Base-by-base conservation (phyloP, 1,139 yeast species). In the Hyphopichia buzzinii region DNA sequence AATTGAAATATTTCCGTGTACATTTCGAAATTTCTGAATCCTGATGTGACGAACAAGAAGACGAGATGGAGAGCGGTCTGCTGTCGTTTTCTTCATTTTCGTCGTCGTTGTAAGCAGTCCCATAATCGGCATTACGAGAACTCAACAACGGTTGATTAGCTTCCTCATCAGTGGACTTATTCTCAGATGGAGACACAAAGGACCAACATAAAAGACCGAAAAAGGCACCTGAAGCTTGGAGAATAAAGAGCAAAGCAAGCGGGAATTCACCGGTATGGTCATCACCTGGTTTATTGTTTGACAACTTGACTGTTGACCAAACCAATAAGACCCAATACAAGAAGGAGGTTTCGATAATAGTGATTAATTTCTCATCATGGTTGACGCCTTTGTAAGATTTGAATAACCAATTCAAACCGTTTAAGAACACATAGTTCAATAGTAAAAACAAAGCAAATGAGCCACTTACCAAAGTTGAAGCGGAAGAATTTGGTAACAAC, bases 341-440 rank as follows among this genome's bases (percentile, higher is more conserved):
- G 17, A 73, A 54, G 15, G 81, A 72, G 10, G 77, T 57, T 55
- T 84, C 83, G 23, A 84, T 50, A n/a, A 84, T 65, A 2, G 77
- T 69, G 29, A 84, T 66, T 41, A 86, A 71, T 55, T 87, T 88
- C 49, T 84, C 88, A 53, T 81, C 94, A 47, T 81, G 84, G 23
- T 80, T 76, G 23, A 57, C 42, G 7, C 84, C 81, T 47, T 74
- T 72, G 31, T 74, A 50, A 40, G 67, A 63, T 34, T 72, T 69
- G 41, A 78, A 70, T 2, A 61, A 15, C 28, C 53, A 47, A 39
- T 67, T 69, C 28, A 67, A 48, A 10, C 64, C 62, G 22, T 82
- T 79, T 47, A 85, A 62, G 17, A 83, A 41, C 3, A 74, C 30
- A 50, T 81, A 84, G 49, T 82, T 83, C 32, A 71, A 40, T 22